Conservation (phyloP, 345 rosid genomes). For the Citrus hindsii region DNA sequence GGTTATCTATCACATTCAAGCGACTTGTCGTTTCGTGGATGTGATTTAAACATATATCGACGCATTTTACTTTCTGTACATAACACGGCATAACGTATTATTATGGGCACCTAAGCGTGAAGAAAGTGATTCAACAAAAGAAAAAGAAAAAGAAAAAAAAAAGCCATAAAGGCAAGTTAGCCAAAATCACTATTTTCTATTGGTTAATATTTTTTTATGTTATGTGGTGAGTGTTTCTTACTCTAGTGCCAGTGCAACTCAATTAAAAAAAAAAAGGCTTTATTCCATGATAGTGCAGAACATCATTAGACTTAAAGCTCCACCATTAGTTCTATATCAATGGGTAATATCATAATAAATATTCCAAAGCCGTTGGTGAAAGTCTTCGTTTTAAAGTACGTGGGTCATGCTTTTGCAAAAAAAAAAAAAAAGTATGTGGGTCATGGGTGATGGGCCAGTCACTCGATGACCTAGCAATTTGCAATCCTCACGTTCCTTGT, state of each 20-base stretch:
- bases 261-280: neutral
- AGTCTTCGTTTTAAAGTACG: neutral
- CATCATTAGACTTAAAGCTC: neutral
- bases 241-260: neutral
- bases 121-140: neutral
- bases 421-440: too few species aligned
- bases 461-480: too few species aligned
- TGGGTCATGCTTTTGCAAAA: too few species aligned
- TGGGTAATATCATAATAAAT: neutral
- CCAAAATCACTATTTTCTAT: neutral
- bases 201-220: too few species aligned
- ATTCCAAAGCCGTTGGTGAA: neutral
- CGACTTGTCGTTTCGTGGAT: neutral
- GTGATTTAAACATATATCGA: too few species aligned
- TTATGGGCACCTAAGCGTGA: neutral
- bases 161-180: neutral
- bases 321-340: neutral
- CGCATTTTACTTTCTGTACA: too few species aligned
- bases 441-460: too few species aligned
- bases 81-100: neutral
- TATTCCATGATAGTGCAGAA: neutral
- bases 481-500: too few species aligned
- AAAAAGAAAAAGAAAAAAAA: neutral
- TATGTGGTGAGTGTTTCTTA: neutral
- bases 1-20: neutral